Evolutionary conservation across 371 early-diverging fungal genomes (phyloP), one percentile per base, ranked within the genome.

Genomic region (Fennellomyces sp.): DNA sequence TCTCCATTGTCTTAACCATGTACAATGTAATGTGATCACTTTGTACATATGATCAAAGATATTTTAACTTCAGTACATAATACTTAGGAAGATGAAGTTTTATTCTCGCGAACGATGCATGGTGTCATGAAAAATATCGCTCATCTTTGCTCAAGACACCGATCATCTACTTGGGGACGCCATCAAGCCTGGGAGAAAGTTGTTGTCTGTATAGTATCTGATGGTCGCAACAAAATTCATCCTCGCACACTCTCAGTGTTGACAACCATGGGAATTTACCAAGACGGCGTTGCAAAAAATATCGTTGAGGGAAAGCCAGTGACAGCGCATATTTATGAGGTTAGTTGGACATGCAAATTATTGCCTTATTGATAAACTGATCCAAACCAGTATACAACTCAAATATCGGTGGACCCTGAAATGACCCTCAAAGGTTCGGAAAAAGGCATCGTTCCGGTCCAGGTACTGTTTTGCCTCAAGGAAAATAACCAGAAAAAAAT

Each of bases 101-200:
- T 96, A 50, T 96, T 97, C 75, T 83, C 88, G 58, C 91, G 96
- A 61, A 92, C 97, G 10, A 92, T 95, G 85, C 82, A 87, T 52
- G 89, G 93, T 45, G 89, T 95, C 28, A 88, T 91, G 83, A 94
- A 91, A 72, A 97, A 97, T 77, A 94, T 97, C 68, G 82, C 88
- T 10, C 89, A 96, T 69, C 70, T 97, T 42, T 93, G 94, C 74
- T 76, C 87, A 49, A 89, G 92, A 60, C 86, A 84, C 30, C 85
- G 90, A 51, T 92, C 91, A 52, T 73, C 75, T 33, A 88, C 83
- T 19, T 96, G 96, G 95, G 95, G 88, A 15, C 75, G 80, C 28
- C 86, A 92, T 21, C 93, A 94, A 4, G n/a, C n/a, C n/a, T 97
- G 97, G 97, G 84, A 94, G 65, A 94, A 95, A 66, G 89, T 94